These are phyloP conservation scores for Onygenales sp. DNA, from an alignment of 2,329 filamentous ascomycete species.

Conservation along the genomic window DNA sequence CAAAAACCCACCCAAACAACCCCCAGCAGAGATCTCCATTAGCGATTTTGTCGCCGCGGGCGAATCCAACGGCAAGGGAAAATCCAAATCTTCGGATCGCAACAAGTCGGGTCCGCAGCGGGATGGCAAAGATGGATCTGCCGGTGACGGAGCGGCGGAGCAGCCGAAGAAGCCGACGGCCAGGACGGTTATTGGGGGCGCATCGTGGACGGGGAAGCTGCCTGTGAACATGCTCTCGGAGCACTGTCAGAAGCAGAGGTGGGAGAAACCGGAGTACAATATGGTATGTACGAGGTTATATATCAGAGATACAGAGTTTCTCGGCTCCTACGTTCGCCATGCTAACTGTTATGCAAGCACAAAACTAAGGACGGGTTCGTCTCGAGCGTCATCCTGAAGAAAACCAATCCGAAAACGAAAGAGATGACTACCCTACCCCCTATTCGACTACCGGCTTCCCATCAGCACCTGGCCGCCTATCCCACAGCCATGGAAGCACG, in stretches of 20 bases:
- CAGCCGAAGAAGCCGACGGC: constrained; percentile 52
- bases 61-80: constrained; percentile 6
- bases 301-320: background rate
- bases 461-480: constrained; percentile 66
- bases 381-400: constrained; percentile 68
- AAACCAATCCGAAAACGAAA: constrained; percentile 69
- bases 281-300: constrained; percentile 45
- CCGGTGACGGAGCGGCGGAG: constrained; percentile 26
- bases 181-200: constrained; percentile 77
- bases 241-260: constrained; percentile 91
- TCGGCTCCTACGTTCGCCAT: background rate
- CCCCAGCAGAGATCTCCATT: constrained; percentile 15
- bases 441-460: constrained; percentile 67
- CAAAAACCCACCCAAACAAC: constrained; percentile 32
- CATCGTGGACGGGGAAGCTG: constrained; percentile 95
- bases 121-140: constrained; percentile 16
- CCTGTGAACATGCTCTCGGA: constrained; percentile 89
- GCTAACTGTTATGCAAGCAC: constrained; percentile 31
- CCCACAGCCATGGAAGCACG: constrained; percentile 79
- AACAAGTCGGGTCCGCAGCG: constrained; percentile 8
- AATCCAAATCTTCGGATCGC: constrained; percentile 27
- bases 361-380: constrained; percentile 66
- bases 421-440: constrained; percentile 66
- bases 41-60: constrained; percentile 12
- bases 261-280: constrained; percentile 88